Evolutionary conservation across 2,329 filamentous ascomycete genomes (phyloP).

Genomic region (Aureobasidium subglaciale): DNA sequence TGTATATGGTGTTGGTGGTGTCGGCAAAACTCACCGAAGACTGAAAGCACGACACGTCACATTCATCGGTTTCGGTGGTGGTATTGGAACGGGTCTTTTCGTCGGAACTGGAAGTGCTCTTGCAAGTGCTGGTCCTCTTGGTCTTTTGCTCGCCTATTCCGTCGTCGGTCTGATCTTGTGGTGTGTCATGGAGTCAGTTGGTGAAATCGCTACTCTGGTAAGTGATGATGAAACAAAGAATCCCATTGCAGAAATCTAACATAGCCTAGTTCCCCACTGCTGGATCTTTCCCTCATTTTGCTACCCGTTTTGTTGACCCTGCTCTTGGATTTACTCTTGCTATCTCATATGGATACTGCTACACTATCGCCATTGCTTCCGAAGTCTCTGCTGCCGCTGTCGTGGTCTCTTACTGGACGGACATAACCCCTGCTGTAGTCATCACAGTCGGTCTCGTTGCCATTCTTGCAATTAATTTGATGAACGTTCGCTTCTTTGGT

Average conservation of each 20-base stretch:
- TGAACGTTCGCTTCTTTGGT: constrained; percentile 22
- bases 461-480: constrained; percentile 20
- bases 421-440: constrained; percentile 17
- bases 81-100: constrained; percentile 46
- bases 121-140: constrained; percentile 41
- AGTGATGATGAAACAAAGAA: background rate
- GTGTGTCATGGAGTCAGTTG: constrained; percentile 31
- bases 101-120: constrained; percentile 44
- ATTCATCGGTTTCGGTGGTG: constrained; percentile 19
- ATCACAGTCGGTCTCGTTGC: constrained; percentile 21
- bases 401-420: constrained; percentile 22
- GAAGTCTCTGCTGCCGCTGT: constrained; percentile 25
- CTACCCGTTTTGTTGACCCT: constrained; percentile 31
- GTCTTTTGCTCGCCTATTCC: constrained; percentile 40
- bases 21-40: constrained; percentile 19
- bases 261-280: constrained; percentile 26
- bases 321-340: constrained; percentile 39
- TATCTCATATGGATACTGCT: constrained; percentile 28
- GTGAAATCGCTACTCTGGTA: constrained; percentile 30
- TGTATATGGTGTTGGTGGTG: constrained; percentile 18
- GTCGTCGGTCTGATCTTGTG: constrained; percentile 32
- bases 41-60: constrained; percentile 20
- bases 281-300: constrained; percentile 30
- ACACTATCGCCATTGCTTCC: constrained; percentile 21
- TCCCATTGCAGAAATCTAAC: background rate